A percentile compares a stretch with the other conserved stretches of the same genome.
Conservation (phyloP, 352 stramenopile species). For the Pythium scleroteichum region DNA sequence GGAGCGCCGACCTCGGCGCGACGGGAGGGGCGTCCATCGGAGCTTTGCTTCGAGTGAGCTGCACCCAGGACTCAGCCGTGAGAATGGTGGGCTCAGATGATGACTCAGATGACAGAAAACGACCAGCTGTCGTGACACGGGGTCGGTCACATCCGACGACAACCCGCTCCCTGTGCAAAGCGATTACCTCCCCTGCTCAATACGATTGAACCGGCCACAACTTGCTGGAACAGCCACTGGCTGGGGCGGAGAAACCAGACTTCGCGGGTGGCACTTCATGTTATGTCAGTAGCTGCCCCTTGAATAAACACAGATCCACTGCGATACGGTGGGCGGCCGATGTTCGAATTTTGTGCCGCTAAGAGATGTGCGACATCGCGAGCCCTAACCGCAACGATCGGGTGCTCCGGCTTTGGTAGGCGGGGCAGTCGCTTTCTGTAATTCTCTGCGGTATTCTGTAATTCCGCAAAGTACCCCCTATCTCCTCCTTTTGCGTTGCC, state of each 20-base stretch:
- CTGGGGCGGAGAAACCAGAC: constrained; percentile 6
- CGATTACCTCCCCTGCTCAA: constrained; percentile 1
- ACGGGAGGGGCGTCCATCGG: background rate
- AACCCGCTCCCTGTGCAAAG: constrained; percentile 5
- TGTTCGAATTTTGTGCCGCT: constrained; percentile 19
- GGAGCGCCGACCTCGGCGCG: constrained; percentile 30
- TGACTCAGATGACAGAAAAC: background rate
- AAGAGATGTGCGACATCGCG: constrained; percentile 21
- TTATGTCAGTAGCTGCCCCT: constrained; percentile 1
- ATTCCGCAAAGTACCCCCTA: background rate
- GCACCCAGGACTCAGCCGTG: background rate
- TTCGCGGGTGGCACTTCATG: background rate
- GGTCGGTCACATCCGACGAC: constrained; percentile 1
- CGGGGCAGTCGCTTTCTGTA: background rate
- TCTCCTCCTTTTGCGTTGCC: constrained; percentile 5
- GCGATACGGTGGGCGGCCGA: background rate
- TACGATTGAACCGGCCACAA: constrained; percentile 16
- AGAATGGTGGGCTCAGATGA: background rate
- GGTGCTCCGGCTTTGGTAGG: constrained; percentile 22
- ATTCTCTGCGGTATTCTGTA: constrained; percentile 3
- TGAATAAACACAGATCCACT: constrained; percentile 8
- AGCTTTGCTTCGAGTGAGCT: background rate
- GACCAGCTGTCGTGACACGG: background rate
- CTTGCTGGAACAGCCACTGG: constrained; percentile 15
- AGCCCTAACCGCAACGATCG: constrained; percentile 17